Evolutionary conservation across 2,329 filamentous ascomycete genomes (phyloP), one percentile per base, ranked within the genome.

Genomic region (Decorospora gaudefroyi): DNA sequence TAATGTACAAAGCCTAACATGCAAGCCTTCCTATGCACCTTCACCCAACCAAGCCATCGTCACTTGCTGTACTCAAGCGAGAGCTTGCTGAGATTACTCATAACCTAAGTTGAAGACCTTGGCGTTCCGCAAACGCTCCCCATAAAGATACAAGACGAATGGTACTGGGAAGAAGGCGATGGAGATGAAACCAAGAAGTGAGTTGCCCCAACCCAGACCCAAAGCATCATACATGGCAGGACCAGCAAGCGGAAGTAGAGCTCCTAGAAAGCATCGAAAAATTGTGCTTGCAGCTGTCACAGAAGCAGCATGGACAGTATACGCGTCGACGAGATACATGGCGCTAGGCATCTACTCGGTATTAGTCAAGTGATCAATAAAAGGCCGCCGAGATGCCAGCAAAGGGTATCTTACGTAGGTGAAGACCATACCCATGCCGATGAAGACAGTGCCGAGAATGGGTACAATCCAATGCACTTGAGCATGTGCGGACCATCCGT

Each of bases 261-360:
- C 80, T 8, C 80, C 82, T 7, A 80, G 70, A 0, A 82, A 57
- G n/a, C 69, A 74, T 27, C 82, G 68, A 6, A 85, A 62, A 2
- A 86, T 76, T 0, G 83, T 66, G 46, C 84, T 84, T 3, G 83
- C 83, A 1, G 85, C 84, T 1, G 86, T 76, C 0, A 82, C 84
- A 4, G 57, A 62, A 4, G 65, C 64, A 19, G 61, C 61, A 42
- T 66, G 57, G 15, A 62, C 76, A 79, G 5, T 84, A 58, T 78
- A 85, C 2, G 78, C 75, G 42, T 87, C 83, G 29, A 86, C 78
- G 3, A 87, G 74, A 53, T 88, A n/a, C n/a, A n/a, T n/a, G n/a
- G n/a, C n/a, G n/a, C n/a, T n/a, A n/a, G n/a, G n/a, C n/a, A n/a
- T n/a, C n/a, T n/a, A n/a, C n/a, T n/a, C n/a, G n/a, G n/a, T n/a